Conservation (phyloP, 1,284 basidiomycete species). For the Heterobasidion irregulare region DNA sequence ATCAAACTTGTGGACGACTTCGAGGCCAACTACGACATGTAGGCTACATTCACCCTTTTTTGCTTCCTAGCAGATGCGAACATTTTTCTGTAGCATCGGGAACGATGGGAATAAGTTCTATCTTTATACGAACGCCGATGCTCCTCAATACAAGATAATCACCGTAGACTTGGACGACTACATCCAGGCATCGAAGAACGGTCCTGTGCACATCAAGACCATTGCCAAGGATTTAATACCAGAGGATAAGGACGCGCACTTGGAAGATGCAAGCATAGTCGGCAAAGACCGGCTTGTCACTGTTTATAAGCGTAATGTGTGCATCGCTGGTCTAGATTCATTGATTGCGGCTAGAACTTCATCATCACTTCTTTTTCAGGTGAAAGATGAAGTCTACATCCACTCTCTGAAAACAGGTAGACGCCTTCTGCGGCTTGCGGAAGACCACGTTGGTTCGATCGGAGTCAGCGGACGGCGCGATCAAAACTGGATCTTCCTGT, state of each 20-base stretch:
- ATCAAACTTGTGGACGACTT: conserved; percentile 59
- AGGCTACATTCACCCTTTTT: conserved; percentile 18
- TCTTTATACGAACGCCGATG: conserved; percentile 58
- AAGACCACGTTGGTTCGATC: conserved; percentile 68
- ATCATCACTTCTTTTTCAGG: conserved; percentile 28
- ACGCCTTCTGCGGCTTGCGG: conserved; percentile 48
- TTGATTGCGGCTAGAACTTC: background rate
- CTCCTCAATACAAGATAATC: conserved; percentile 60
- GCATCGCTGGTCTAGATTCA: conserved; percentile 5
- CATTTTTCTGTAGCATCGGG: conserved; percentile 36
- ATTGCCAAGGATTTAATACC: conserved; percentile 59
- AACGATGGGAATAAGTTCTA: conserved; percentile 65
- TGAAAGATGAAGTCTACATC: conserved; percentile 78
- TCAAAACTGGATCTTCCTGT: conserved; percentile 63
- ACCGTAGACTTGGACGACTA: conserved; percentile 52
- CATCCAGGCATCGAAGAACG: conserved; percentile 3
- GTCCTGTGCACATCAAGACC: conserved; percentile 18
- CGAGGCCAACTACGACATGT: conserved; percentile 57
- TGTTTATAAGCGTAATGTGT: conserved; percentile 70
- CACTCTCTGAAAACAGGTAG: conserved; percentile 54
- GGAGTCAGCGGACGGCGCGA: conserved; percentile 44
- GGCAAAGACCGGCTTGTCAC: conserved; percentile 54
- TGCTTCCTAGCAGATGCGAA: background rate
- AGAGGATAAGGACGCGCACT: conserved; percentile 57
- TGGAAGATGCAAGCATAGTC: conserved; percentile 46